Evolutionary conservation across 768 basidiomycete species (phyloP).

Genomic region (Rubroboletus pulcherrimus): DNA sequence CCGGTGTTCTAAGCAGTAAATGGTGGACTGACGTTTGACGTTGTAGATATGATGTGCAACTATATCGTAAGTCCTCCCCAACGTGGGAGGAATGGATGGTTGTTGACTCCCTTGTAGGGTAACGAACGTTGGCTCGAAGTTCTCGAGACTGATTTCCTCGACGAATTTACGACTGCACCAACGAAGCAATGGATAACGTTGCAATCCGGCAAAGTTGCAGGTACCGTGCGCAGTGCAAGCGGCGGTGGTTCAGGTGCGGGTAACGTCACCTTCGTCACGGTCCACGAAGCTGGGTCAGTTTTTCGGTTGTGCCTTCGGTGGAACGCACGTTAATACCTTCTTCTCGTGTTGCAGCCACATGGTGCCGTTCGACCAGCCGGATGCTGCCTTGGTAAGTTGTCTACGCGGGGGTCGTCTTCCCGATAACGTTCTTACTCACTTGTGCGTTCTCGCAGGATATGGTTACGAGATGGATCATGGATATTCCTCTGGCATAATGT

Average conservation of each 20-base stretch:
- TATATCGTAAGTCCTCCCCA: slow-evolving; percentile 48
- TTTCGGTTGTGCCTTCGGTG: neutral
- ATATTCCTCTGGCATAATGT: slow-evolving; percentile 42
- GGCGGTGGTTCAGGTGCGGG: slow-evolving; percentile 63
- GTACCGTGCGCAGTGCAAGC: slow-evolving; percentile 68
- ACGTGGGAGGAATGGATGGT: neutral
- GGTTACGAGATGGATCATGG: slow-evolving; percentile 54
- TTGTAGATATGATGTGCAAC: slow-evolving; percentile 82
- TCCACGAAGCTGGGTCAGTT: slow-evolving; percentile 77
- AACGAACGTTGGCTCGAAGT: slow-evolving; percentile 73
- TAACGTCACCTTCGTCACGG: slow-evolving; percentile 78
- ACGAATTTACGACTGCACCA: slow-evolving; percentile 52
- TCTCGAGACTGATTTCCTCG: slow-evolving; percentile 57
- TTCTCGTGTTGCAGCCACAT: slow-evolving; percentile 55
- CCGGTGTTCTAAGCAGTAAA: neutral
- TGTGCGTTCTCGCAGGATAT: slow-evolving; percentile 42
- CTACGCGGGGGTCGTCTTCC: neutral
- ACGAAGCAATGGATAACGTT: slow-evolving; percentile 55
- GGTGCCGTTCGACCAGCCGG: slow-evolving; percentile 89
- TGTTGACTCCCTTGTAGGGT: slow-evolving; percentile 41
- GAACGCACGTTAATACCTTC: slow-evolving; percentile 1
- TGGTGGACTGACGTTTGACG: slow-evolving; percentile 12
- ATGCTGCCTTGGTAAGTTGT: slow-evolving; percentile 67
- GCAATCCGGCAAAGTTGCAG: slow-evolving; percentile 52
- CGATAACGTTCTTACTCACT: neutral